A percentile compares a stretch with the other conserved stretches of the same genome.
These are phyloP conservation scores for Phytophthora sansomeana DNA, from an alignment of 352 stramenopile species.

Conservation along the genomic window DNA sequence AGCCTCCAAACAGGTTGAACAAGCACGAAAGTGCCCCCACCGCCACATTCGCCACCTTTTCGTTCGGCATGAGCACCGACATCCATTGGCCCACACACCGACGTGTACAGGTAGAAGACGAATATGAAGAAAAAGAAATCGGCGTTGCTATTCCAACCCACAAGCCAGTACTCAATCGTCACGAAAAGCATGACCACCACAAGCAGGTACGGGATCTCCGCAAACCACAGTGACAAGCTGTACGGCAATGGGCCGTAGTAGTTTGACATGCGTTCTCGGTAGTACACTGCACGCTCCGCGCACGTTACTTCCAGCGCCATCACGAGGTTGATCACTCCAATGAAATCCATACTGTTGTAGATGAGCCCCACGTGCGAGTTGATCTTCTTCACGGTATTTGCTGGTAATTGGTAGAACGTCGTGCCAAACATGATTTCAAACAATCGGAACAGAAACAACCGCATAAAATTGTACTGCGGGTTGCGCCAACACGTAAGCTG, in stretches of 20 bases:
- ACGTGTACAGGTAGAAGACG: no score
- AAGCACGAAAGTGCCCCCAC: slow-evolving; percentile 59
- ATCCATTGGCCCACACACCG: no score
- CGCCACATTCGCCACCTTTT: background rate
- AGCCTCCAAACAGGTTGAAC: slow-evolving; percentile 19
- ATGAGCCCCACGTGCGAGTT: slow-evolving; percentile 71
- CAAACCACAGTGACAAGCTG: no score
- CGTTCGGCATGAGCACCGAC: no score
- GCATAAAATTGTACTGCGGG: slow-evolving; percentile 60
- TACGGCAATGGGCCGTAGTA: slow-evolving; percentile 49
- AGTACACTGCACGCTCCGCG: slow-evolving; percentile 63
- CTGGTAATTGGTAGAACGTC: slow-evolving; percentile 26
- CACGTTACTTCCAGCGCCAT: slow-evolving; percentile 61
- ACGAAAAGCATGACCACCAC: no score
- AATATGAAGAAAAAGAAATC: no score
- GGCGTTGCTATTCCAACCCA: no score
- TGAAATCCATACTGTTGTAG: slow-evolving; percentile 78
- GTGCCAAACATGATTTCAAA: slow-evolving; percentile 63
- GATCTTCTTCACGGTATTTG: slow-evolving; percentile 38
- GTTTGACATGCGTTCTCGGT: slow-evolving; percentile 70
- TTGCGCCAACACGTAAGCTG: slow-evolving; percentile 13
- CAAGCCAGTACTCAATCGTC: no score
- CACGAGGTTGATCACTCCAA: slow-evolving; percentile 36
- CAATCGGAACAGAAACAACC: slow-evolving; percentile 57
- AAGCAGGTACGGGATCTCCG: no score